These are phyloP conservation scores for Microbotryum saponariae DNA, from an alignment of 1,284 basidiomycete genomes.

Conservation along the genomic window DNA sequence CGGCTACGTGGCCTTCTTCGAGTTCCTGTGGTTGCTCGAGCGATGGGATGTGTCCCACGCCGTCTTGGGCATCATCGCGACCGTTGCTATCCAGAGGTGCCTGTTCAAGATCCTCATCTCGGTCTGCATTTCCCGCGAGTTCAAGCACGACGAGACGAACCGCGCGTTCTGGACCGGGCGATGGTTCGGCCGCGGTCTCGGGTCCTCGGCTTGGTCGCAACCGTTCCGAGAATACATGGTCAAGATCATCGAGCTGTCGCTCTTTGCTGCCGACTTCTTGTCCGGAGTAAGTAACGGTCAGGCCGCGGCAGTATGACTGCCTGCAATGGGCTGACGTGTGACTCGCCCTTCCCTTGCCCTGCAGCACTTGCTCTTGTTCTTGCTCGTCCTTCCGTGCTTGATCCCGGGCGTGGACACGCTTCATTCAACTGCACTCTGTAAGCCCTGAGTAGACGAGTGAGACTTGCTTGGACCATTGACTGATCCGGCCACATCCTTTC, in stretches of 20 bases:
- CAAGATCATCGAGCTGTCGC: conserved; percentile 92
- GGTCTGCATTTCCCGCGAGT: conserved; percentile 85
- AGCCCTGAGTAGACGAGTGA: conserved; percentile 52
- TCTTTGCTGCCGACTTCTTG: conserved; percentile 80
- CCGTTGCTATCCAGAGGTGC: conserved; percentile 65
- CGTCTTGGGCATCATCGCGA: conserved; percentile 46
- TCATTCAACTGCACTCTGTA: conserved; percentile 76
- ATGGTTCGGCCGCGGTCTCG: conserved; percentile 89
- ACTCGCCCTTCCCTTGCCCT: neutral
- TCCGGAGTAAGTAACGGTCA: conserved; percentile 38
- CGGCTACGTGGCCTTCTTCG: conserved; percentile 84
- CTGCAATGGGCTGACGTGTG: neutral
- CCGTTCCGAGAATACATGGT: conserved; percentile 90
- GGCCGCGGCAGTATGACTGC: neutral
- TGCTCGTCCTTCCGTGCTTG: conserved; percentile 69
- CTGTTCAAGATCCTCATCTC: conserved; percentile 86
- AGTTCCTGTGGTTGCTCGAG: conserved; percentile 94
- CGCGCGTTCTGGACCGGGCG: conserved; percentile 94
- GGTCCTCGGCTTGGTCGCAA: conserved; percentile 78
- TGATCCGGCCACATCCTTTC: conserved; percentile 32
- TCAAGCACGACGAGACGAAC: conserved; percentile 96
- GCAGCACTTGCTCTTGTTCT: conserved; percentile 59
- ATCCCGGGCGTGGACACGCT: conserved; percentile 79
- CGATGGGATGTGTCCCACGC: conserved; percentile 86
- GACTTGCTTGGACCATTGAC: conserved; percentile 34